Percentiles rank a stretch among this genome's conserved stretches.
Conservation (phyloP, 129 eudicot species). For the Saposhnikovia divaricata region DNA sequence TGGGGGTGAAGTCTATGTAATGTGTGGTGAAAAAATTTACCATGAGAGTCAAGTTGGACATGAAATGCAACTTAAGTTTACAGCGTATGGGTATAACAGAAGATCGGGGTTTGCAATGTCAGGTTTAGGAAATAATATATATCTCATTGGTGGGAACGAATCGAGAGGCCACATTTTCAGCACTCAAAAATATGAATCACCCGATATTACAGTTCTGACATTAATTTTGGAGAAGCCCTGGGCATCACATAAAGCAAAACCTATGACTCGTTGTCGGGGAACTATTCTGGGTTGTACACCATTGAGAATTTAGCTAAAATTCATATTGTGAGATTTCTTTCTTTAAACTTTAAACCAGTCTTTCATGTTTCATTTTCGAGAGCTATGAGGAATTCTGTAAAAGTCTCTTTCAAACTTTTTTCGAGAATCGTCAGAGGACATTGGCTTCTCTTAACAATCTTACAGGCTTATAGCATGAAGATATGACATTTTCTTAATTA, state of each 20-base stretch:
- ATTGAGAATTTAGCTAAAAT: conserved; percentile 48
- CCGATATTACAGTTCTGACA: conserved; percentile 68
- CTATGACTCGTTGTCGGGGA: conserved; percentile 77
- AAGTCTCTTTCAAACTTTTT: not conserved
- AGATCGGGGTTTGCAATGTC: conserved; percentile 67
- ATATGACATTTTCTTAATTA: not conserved
- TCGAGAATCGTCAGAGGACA: not conserved
- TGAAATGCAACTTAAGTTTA: conserved; percentile 34
- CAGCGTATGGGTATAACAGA: conserved; percentile 58
- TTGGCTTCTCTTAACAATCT: not conserved
- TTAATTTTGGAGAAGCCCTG: conserved; percentile 53
- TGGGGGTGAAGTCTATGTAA: conserved; percentile 48
- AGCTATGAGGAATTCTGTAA: not conserved
- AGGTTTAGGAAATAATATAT: conserved; percentile 59
- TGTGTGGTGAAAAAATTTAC: conserved; percentile 60
- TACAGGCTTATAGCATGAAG: not conserved
- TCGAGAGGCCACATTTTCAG: conserved; percentile 54
- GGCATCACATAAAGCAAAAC: conserved; percentile 56
- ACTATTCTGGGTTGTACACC: conserved; percentile 69
- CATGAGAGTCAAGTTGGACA: conserved; percentile 41
- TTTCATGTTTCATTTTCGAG: not conserved
- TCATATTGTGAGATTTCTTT: not conserved
- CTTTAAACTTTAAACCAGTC: not conserved
- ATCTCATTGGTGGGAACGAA: conserved; percentile 73
- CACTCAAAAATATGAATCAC: conserved; percentile 48